A percentile compares a stretch with the other conserved stretches of the same genome.
Conservation (phyloP, 352 stramenopile species). For the Phytophthora cajani region DNA sequence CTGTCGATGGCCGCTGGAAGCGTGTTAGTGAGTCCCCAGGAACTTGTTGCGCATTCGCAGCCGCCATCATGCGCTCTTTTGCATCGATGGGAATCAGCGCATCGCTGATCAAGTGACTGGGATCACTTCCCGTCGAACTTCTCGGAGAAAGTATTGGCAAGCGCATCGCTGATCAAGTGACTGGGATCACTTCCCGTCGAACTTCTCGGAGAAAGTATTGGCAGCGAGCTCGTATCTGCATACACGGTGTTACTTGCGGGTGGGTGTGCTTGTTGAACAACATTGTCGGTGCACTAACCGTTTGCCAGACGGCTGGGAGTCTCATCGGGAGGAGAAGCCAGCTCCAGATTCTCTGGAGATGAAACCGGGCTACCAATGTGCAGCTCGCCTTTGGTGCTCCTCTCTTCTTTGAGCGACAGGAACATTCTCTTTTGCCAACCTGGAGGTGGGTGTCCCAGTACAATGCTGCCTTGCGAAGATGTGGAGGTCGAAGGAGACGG, state of each 20-base stretch:
- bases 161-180: constrained; percentile 5
- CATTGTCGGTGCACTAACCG: constrained; percentile 10
- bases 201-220: constrained; percentile 17
- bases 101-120: constrained; percentile 13
- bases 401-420: constrained; percentile 19
- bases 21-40: constrained; percentile 1
- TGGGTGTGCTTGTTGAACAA: background rate
- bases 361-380: background rate
- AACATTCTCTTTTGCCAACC: constrained; percentile 53
- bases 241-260: background rate
- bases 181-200: constrained; percentile 20
- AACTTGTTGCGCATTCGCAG: constrained; percentile 22
- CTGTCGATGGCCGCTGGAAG: constrained; percentile 12
- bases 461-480: constrained; percentile 53
- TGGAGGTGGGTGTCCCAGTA: constrained; percentile 39
- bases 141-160: constrained; percentile 15
- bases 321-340: constrained; percentile 1
- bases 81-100: constrained; percentile 32
- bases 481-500: constrained; percentile 36
- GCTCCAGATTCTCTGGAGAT: background rate
- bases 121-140: constrained; percentile 26
- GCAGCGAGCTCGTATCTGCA: constrained; percentile 8
- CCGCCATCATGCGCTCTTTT: constrained; percentile 42
- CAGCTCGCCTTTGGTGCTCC: constrained; percentile 1
- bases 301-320: background rate